Evolutionary conservation across 2,329 filamentous ascomycete species (phyloP).

Genomic region (Fusarium sambucinum): DNA sequence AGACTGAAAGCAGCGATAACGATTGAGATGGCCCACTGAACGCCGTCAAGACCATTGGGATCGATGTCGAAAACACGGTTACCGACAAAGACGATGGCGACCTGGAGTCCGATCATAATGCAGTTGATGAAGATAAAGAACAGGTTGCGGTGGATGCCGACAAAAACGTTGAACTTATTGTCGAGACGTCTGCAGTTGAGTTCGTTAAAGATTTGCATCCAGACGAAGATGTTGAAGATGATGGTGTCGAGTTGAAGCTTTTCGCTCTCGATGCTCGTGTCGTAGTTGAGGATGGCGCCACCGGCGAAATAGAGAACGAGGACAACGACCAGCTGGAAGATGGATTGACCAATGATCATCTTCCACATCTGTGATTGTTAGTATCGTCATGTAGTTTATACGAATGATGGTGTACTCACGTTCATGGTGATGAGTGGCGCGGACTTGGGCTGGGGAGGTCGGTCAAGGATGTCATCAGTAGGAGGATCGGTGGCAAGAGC

Average conservation of each 20-base stretch:
- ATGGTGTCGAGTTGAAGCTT: conserved; percentile 75
- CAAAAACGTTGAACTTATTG: conserved; percentile 95
- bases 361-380: conserved; percentile 81
- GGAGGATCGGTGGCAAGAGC: conserved; percentile 91
- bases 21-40: conserved; percentile 90
- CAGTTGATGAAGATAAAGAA: conserved; percentile 90
- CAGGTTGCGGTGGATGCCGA: conserved; percentile 83
- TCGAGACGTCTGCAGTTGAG: conserved; percentile 86
- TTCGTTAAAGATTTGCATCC: conserved; percentile 97
- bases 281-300: conserved; percentile 51
- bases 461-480: conserved; percentile 80
- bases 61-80: conserved; percentile 82
- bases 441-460: conserved; percentile 73
- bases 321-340: conserved; percentile 86
- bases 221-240: conserved; percentile 98
- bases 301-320: conserved; percentile 87
- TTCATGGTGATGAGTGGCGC: conserved; percentile 80
- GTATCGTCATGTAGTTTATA: rapidly evolving
- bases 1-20: conserved; percentile 53
- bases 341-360: conserved; percentile 94
- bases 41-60: conserved; percentile 69
- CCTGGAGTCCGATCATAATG: conserved; percentile 89
- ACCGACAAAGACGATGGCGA: conserved; percentile 90
- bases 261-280: conserved; percentile 58
- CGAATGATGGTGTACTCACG: neutral